These are phyloP conservation scores for Ophiostoma himal-ulmi DNA, from an alignment of 2,329 filamentous ascomycete species.

Conservation along the genomic window DNA sequence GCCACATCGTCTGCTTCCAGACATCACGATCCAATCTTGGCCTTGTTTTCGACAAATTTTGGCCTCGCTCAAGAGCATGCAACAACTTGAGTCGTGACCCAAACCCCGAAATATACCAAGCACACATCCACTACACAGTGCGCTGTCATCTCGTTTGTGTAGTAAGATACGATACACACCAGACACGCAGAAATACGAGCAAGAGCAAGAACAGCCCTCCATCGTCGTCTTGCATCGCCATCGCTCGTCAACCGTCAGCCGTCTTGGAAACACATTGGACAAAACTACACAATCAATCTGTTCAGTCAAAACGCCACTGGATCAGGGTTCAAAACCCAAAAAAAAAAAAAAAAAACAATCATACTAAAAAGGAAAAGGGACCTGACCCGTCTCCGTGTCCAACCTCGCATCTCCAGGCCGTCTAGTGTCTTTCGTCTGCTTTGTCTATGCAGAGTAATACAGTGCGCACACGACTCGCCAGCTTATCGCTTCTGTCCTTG, in stretches of 20 bases:
- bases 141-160: neutral
- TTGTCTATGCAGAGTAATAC: neutral
- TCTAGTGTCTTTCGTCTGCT: slow-evolving; percentile 12
- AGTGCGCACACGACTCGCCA: slow-evolving; percentile 17
- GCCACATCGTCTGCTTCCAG: slow-evolving; percentile 15
- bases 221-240: neutral
- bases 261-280: too few species aligned
- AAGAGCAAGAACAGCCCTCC: neutral
- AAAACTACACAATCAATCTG: neutral
- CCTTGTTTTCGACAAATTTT: neutral
- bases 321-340: neutral
- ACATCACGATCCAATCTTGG: slow-evolving; percentile 8
- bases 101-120: too few species aligned
- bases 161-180: neutral
- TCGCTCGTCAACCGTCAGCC: neutral
- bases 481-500: neutral
- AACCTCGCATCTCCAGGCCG: neutral
- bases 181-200: slow-evolving; percentile 1
- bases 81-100: neutral
- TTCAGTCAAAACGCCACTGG: neutral
- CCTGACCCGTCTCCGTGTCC: neutral
- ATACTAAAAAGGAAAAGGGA: neutral
- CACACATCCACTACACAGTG: neutral
- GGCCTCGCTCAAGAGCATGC: neutral
- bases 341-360: too few species aligned